Percentiles rank a stretch among this genome's conserved stretches.
phyloP scores from a whole-genome alignment of 2,329 filamentous ascomycete species.

The Purpureocillium lavendulum region DNA sequence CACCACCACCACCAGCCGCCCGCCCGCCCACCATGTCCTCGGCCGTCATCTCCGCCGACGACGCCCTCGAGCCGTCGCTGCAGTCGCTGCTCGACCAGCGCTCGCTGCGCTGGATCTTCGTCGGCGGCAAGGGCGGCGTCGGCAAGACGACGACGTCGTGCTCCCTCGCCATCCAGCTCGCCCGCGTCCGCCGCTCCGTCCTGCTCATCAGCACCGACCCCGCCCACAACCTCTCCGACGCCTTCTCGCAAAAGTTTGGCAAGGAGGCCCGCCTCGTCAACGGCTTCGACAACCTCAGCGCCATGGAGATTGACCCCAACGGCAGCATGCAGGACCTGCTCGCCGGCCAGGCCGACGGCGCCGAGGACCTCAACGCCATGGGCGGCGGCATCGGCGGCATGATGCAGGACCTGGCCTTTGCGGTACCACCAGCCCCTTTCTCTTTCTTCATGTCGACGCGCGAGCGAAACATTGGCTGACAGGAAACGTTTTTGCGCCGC shows the following conservation, averaged over 20 bases:
- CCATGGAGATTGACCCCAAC: conserved; percentile 99
- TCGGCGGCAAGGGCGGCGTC: conserved; percentile 95
- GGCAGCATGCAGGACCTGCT: conserved; percentile 94
- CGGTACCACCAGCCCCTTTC: conserved; percentile 44
- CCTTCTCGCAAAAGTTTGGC: conserved; percentile 98
- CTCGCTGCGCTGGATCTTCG: conserved; percentile 96
- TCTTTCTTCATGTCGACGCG: too few species aligned
- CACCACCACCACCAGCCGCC: too few species aligned
- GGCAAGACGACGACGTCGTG: conserved; percentile 99
- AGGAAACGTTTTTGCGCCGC: too few species aligned
- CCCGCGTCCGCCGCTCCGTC: conserved; percentile 88
- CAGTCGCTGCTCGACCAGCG: conserved; percentile 94
- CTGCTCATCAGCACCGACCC: conserved; percentile 97
- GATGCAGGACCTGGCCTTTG: conserved; percentile 98
- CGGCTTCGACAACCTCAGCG: conserved; percentile 87
- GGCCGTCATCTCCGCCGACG: conserved; percentile 41
- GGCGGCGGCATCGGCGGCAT: conserved; percentile 75
- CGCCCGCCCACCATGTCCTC: conserved; percentile 34
- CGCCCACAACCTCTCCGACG: conserved; percentile 95
- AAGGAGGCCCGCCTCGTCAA: conserved; percentile 92
- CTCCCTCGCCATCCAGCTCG: conserved; percentile 95
- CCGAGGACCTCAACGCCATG: conserved; percentile 58
- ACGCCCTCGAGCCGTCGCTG: conserved; percentile 82
- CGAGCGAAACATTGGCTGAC: too few species aligned
- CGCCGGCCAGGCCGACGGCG: conserved; percentile 66